Conservation (phyloP, 805 yeast species). For the Candida silvicultrix region DNA sequence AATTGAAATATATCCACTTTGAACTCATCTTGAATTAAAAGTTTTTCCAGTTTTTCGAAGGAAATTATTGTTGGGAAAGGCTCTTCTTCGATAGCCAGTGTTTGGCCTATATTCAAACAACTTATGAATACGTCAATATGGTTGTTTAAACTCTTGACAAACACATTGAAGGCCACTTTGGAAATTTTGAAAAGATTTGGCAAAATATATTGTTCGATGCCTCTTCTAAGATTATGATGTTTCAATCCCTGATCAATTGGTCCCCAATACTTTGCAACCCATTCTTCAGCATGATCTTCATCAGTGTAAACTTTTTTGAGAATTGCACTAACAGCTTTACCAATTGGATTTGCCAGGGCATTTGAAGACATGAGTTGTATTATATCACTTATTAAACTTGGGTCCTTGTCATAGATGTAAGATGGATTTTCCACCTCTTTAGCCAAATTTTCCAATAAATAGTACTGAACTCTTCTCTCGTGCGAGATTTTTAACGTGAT, state of each 20-base stretch:
- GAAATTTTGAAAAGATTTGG: slow-evolving; percentile 57
- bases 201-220: slow-evolving; percentile 52
- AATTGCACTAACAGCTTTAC: slow-evolving; percentile 45
- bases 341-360: slow-evolving; percentile 60
- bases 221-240: slow-evolving; percentile 22
- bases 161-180: slow-evolving; percentile 31
- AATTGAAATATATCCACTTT: slow-evolving; percentile 56
- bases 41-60: slow-evolving; percentile 22
- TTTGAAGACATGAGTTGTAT: slow-evolving; percentile 45
- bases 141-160: slow-evolving; percentile 27
- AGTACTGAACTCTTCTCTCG: slow-evolving; percentile 55
- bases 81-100: slow-evolving; percentile 44
- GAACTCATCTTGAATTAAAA: slow-evolving; percentile 40
- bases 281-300: slow-evolving; percentile 17
- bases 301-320: slow-evolving; percentile 28
- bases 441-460: slow-evolving; percentile 50
- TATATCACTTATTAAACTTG: slow-evolving; percentile 41
- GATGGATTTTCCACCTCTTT: slow-evolving; percentile 36
- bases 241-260: slow-evolving; percentile 13
- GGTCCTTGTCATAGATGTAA: slow-evolving; percentile 34
- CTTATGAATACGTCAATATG: slow-evolving; percentile 40
- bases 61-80: slow-evolving; percentile 38
- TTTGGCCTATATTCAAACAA: slow-evolving; percentile 59
- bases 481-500: slow-evolving; percentile 37
- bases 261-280: slow-evolving; percentile 18